phyloP scores from a whole-genome alignment of 2,329 filamentous ascomycete species.

The Neonectria coccinea region DNA sequence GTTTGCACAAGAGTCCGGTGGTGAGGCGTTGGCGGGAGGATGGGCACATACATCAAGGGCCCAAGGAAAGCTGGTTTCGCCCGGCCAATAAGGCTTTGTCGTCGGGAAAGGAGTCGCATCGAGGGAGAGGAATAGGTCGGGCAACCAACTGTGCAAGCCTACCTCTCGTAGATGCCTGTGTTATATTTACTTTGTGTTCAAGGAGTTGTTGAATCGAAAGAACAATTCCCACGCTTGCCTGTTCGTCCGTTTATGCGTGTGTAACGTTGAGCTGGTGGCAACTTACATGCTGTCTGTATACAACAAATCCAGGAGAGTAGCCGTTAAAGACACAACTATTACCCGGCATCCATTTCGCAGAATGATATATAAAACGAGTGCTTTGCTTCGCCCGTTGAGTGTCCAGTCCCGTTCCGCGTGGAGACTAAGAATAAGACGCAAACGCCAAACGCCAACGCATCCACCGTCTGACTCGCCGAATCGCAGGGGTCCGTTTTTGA shows the following conservation, averaged over 20 bases:
- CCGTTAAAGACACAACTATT: not conserved
- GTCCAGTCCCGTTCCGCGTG: not conserved
- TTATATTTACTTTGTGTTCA: constrained; percentile 47
- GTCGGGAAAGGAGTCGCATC: constrained; percentile 31
- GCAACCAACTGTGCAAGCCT: constrained; percentile 45
- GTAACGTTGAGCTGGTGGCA: not conserved
- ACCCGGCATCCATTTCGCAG: not conserved
- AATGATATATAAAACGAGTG: not conserved
- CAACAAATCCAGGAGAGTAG: no score
- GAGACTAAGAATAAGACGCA: not conserved
- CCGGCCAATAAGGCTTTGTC: constrained; percentile 78
- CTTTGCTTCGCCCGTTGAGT: not conserved
- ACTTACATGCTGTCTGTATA: not conserved
- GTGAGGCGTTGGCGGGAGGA: constrained; percentile 83
- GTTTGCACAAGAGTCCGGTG: constrained; percentile 79
- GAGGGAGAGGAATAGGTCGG: constrained; percentile 34
- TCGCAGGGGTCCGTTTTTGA: constrained; percentile 28
- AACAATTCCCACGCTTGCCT: not conserved
- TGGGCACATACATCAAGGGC: constrained; percentile 81
- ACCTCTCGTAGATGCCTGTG: constrained; percentile 45
- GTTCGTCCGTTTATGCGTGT: not conserved
- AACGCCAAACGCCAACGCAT: constrained; percentile 25
- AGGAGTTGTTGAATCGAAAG: constrained; percentile 19
- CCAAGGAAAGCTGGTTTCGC: constrained; percentile 86
- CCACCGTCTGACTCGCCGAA: constrained; percentile 24